Evolutionary conservation across 768 basidiomycete genomes (phyloP).

Genomic region (Rhizopogon vulgaris): DNA sequence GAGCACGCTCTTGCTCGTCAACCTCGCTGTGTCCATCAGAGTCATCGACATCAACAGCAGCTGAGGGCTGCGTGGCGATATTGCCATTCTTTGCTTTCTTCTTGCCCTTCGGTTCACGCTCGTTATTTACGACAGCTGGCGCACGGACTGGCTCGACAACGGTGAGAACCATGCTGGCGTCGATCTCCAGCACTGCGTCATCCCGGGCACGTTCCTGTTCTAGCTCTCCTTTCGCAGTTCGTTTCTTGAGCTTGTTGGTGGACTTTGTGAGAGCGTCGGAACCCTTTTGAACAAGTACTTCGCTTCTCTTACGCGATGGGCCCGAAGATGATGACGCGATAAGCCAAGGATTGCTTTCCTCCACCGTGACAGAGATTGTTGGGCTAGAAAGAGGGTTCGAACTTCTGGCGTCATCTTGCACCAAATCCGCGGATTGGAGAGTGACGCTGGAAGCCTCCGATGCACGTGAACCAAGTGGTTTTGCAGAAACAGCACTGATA

Average conservation of each 20-base stretch:
- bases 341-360: constrained; percentile 78
- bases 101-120: constrained; percentile 15
- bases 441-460: constrained; percentile 68
- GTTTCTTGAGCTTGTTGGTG: constrained; percentile 70
- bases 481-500: constrained; percentile 3
- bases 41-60: constrained; percentile 29
- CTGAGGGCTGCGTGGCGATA: neutral
- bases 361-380: constrained; percentile 7
- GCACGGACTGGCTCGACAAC: constrained; percentile 9
- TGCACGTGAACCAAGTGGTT: constrained; percentile 25
- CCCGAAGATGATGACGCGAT: constrained; percentile 35
- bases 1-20: constrained; percentile 57
- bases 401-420: constrained; percentile 25
- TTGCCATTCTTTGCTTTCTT: neutral
- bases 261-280: constrained; percentile 58
- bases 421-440: constrained; percentile 51
- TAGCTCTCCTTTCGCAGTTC: constrained; percentile 46
- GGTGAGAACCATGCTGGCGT: constrained; percentile 19
- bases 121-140: neutral
- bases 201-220: constrained; percentile 56
- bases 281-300: constrained; percentile 63
- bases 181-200: constrained; percentile 79
- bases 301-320: constrained; percentile 64
- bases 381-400: constrained; percentile 10
- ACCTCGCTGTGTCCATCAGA: constrained; percentile 60